Percentiles rank a stretch among this genome's conserved stretches.
Evolutionary conservation across 176 grass and related monocot genomes (phyloP).

Genomic region (Hordeum vulgare): MorexV3_pseudomolecules_assembly NC_058522.1:521005549-521006048

Average conservation of each 20-base stretch:
- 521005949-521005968: too few relatives aligned
- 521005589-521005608: neutral
- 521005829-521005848: slow-evolving; percentile 10
- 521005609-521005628: neutral
- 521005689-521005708: neutral
- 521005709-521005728: neutral
- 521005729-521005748: neutral
- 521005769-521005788: neutral
- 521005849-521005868: neutral
- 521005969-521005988: neutral
- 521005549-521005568: neutral
- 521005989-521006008: neutral
- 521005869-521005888: neutral
- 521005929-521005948: too few relatives aligned
- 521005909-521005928: neutral
- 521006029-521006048: slow-evolving; percentile 13
- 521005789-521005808: neutral
- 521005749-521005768: neutral
- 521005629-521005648: neutral
- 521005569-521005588: neutral
- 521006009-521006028: neutral
- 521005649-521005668: neutral
- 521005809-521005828: neutral
- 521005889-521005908: neutral
- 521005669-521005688: neutral